Evolutionary conservation across 495 filamentous ascomycete species (phyloP), one percentile per base, ranked within the genome.

Genomic region (Aspergillus homomorphus): DNA sequence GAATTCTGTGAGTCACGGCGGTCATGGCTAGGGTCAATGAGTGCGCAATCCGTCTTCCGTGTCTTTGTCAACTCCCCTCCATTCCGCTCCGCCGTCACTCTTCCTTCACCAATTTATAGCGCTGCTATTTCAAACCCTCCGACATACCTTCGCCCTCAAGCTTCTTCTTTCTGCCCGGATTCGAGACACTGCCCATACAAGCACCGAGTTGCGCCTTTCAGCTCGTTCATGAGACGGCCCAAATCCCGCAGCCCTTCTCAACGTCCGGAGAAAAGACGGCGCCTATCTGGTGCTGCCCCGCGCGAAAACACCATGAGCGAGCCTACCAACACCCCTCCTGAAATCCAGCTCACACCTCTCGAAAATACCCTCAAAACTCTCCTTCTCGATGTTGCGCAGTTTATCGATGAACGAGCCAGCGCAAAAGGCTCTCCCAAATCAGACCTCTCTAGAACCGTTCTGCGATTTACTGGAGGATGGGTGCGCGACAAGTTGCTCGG

Each of bases 381-480:
- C 16, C 80, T 96, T 16, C 77, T 94, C 9, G 88, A 91, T 70
- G 86, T 89, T 33, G 89, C 89, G 41, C 65, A 80, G 22, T 86
- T 85, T 71, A 87, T 91, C 59, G 80, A 86, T 57, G 66, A 82
- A 16, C 76, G 81, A n/a, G 71, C 77, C 10, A 65, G 66, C 43
- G 54, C 65, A 16, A 64, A 76, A 28, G 79, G 81, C 51, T 78
- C 41, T 1, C 58, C 24, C n/a, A 54, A 66, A 55, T 56, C 16
- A 1, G 59, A 69, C 20, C 43, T 62, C 15, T 63, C 69, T 0
- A 59, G 66, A n/a, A 74, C 72, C 0, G 69, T 77, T 4, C 60
- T 99, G 18, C 89, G 94, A 14, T 97, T 93, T 73, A 92, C 95
- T 14, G 94, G 94, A 43, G 94, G 94, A n/a, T 99, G 94, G 94